Conservation (phyloP, 768 basidiomycete species). For the Tephrocybe sp. region DNA sequence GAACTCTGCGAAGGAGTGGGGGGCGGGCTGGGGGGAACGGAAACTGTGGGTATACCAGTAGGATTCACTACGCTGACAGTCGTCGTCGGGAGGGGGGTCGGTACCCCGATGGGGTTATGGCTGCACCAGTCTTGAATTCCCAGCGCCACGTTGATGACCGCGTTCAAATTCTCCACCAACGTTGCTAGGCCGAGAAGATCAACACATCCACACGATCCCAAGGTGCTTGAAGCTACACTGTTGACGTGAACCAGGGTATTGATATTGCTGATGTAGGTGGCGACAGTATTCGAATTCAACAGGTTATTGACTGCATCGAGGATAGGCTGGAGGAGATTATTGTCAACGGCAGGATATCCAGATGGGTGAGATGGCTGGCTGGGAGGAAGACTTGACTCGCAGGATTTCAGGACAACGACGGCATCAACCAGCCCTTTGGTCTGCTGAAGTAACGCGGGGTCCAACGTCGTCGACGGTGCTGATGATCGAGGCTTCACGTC, state of each 20-base stretch:
- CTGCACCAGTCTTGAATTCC: slow-evolving; percentile 13
- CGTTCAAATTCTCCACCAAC: slow-evolving; percentile 4
- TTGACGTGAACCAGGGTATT: slow-evolving; percentile 10
- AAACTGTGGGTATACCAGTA: background rate
- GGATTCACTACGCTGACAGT: background rate
- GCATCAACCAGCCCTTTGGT: slow-evolving; percentile 18
- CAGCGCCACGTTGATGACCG: slow-evolving; percentile 6
- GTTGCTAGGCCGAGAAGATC: slow-evolving; percentile 3
- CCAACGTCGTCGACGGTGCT: slow-evolving; percentile 3
- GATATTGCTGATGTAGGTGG: slow-evolving; percentile 15
- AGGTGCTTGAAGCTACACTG: background rate
- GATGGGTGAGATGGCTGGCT: background rate
- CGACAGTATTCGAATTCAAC: slow-evolving; percentile 16
- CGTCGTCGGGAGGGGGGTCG: background rate
- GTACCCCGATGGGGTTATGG: slow-evolving; percentile 8
- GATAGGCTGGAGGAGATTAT: slow-evolving; percentile 11
- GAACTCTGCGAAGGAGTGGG: background rate
- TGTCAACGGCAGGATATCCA: background rate
- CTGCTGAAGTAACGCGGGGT: slow-evolving; percentile 15
- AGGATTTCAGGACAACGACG: slow-evolving; percentile 17
- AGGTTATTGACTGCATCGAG: slow-evolving; percentile 15
- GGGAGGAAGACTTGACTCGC: slow-evolving; percentile 5
- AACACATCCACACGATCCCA: slow-evolving; percentile 11
- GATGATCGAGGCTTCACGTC: slow-evolving; percentile 3
- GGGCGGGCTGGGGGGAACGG: background rate